Evolutionary conservation across 768 basidiomycete genomes (phyloP), one percentile per base, ranked within the genome.

Genomic region (Mycena capillaripes): DNA sequence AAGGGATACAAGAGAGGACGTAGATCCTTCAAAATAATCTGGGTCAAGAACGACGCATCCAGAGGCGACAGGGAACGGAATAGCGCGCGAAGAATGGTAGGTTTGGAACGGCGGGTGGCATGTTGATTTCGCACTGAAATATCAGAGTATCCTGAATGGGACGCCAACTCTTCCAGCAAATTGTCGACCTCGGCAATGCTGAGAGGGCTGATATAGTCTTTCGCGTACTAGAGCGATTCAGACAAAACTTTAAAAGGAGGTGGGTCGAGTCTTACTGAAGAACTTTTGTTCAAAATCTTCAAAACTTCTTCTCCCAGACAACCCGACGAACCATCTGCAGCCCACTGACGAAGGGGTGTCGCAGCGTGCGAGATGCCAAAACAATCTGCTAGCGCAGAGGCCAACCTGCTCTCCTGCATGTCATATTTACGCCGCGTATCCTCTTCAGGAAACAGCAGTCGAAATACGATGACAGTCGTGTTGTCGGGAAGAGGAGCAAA

Each of bases 1-100:
- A 92, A 82, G 3, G 95, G 92, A 74, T 94, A 94, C 1, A 97
- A 79, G 1, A 97, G 79, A 10, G 96, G 95, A 32, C 92, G 88
- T 0, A 98, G 82, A 79, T 98, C 97, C 73, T 93, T 94, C 40
- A 97, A 87, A 69, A 98, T 93, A 73, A 97, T 92, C 77, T 98
- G 97, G 0, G 93, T 93, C 57, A 97, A 83, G 71, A 92, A 88
- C 0, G 89, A 85, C 2, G 92, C 88, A 46, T 94, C 92, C 14
- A 81, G 80, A 0, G 95, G 90, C 1, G 90, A 84, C 12, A 96
- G 82, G 3, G 84, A 80, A 46, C 85, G 84, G 73, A 90, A 96
- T 4, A 97, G 85, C 19, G 83, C 79, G n/a, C 82, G 82, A 2
- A 96, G 82, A 50, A 87, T 81, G 1, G 82, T 75, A 3, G 83